Evolutionary conservation across 495 filamentous ascomycete genomes (phyloP).

Genomic region (Amphirosellinia nigrospora): DNA sequence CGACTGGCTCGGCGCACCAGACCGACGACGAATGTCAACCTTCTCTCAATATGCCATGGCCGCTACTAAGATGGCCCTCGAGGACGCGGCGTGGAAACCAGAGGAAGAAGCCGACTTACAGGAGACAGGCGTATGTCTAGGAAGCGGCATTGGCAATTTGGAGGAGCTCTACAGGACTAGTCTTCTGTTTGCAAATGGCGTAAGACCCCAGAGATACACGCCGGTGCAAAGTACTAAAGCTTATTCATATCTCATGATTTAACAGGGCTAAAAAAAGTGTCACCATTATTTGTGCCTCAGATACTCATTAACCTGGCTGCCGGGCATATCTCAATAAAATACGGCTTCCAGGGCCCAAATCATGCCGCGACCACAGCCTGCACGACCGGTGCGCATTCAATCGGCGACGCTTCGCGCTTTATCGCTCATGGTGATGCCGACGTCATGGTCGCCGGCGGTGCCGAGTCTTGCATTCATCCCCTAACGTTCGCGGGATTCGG

Average conservation of each 20-base stretch:
- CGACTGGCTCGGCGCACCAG: conserved; percentile 76
- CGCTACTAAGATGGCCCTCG: conserved; percentile 83
- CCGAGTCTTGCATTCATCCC: conserved; percentile 96
- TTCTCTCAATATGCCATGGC: conserved; percentile 93
- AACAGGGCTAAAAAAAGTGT: conserved; percentile 89
- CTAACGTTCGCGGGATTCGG: conserved; percentile 91
- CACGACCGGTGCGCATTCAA: conserved; percentile 91
- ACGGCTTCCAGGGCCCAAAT: conserved; percentile 90
- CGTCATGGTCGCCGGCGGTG: conserved; percentile 92
- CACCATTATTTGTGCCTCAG: conserved; percentile 88
- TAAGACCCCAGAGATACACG: conserved; percentile 45
- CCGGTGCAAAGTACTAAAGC: conserved; percentile 8
- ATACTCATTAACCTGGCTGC: conserved; percentile 94
- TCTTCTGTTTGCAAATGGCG: conserved; percentile 74
- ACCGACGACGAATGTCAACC: conserved; percentile 84
- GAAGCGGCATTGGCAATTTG: conserved; percentile 95
- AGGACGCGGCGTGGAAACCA: conserved; percentile 83
- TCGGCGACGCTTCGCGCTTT: conserved; percentile 90
- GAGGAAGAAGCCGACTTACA: conserved; percentile 65
- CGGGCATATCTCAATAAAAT: conserved; percentile 91
- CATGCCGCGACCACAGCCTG: conserved; percentile 93
- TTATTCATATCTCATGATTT: not conserved
- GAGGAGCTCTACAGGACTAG: conserved; percentile 87
- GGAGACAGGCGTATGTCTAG: conserved; percentile 85
- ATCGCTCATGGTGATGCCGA: conserved; percentile 90